Percentiles rank a stretch among this genome's conserved stretches.
Evolutionary conservation across 108 stramenopile species (phyloP).

Genomic region (Asterionellopsis glacialis): DNA sequence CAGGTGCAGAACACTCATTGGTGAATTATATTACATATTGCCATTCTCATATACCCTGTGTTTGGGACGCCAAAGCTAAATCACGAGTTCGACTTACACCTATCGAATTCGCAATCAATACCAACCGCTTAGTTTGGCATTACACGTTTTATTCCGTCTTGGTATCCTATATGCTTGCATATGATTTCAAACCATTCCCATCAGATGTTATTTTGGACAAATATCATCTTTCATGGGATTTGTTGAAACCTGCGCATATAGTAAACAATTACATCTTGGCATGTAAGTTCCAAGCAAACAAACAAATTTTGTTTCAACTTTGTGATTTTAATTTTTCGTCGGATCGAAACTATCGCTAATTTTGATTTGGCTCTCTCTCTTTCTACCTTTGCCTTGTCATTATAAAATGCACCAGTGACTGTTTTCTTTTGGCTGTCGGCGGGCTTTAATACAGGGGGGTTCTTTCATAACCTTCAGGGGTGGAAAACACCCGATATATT

Average conservation of each 20-base stretch:
- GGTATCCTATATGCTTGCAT: constrained; percentile 19
- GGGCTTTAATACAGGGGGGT: constrained; percentile 15
- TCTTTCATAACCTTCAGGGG: constrained; percentile 24
- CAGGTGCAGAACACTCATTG: constrained; percentile 21
- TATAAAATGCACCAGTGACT: not conserved
- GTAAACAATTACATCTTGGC: constrained; percentile 25
- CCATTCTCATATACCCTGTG: constrained; percentile 13
- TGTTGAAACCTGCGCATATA: constrained; percentile 20
- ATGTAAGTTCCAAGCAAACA: constrained; percentile 2
- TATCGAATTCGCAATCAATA: not conserved
- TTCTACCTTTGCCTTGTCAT: not conserved
- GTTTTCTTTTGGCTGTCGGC: not conserved
- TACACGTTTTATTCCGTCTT: constrained; percentile 22
- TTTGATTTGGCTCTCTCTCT: too few species aligned
- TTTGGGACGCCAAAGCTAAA: constrained; percentile 31
- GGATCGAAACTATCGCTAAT: too few species aligned
- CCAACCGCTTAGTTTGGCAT: constrained; percentile 11
- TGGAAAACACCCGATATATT: constrained; percentile 15
- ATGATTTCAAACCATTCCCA: constrained; percentile 28
- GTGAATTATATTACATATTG: constrained; percentile 38
- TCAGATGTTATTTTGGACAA: constrained; percentile 13
- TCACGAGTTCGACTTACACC: constrained; percentile 1
- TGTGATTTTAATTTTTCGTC: too few species aligned
- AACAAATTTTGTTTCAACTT: not conserved
- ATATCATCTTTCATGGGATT: constrained; percentile 15